Evolutionary conservation across 257 asterid species (phyloP).

Genomic region (Plantago elongata): DNA sequence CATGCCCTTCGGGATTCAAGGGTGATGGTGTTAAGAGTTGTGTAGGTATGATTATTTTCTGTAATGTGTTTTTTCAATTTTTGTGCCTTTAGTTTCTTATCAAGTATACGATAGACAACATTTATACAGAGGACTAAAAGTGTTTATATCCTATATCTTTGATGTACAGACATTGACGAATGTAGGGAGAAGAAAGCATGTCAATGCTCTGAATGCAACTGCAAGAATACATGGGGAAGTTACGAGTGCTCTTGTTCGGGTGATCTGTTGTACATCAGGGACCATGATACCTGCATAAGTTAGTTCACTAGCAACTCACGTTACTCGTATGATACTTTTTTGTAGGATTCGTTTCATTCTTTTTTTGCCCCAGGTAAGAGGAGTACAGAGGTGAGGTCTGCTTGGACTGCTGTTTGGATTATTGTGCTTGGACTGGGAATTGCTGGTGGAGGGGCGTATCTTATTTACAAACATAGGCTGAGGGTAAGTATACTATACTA

Average conservation of each 20-base stretch:
- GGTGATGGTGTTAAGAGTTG: constrained; percentile 85
- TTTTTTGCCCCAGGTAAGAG: constrained; percentile 44
- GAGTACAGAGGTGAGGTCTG: constrained; percentile 48
- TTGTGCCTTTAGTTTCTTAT: too few species aligned
- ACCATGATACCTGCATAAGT: constrained; percentile 86
- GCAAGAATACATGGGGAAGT: constrained; percentile 74
- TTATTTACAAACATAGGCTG: constrained; percentile 59
- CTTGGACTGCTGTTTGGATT: constrained; percentile 66
- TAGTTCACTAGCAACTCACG: constrained; percentile 19
- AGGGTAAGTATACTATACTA: constrained; percentile 43
- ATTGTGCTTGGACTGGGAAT: constrained; percentile 56
- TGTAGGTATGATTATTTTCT: constrained; percentile 46
- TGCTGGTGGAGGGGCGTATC: constrained; percentile 64
- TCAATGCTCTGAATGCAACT: constrained; percentile 75
- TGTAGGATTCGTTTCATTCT: constrained; percentile 2
- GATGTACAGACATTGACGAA: constrained; percentile 55
- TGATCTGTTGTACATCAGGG: constrained; percentile 59
- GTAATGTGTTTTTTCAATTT: too few species aligned
- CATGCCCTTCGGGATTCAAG: constrained; percentile 78
- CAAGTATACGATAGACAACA: too few species aligned
- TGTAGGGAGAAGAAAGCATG: constrained; percentile 78
- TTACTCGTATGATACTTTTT: constrained; percentile 1
- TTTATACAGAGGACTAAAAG: neutral
- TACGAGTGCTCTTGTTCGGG: constrained; percentile 61
- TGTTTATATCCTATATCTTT: neutral